Conservation (phyloP, 1,284 basidiomycete genomes). For the Leccinum solheimii region DNA sequence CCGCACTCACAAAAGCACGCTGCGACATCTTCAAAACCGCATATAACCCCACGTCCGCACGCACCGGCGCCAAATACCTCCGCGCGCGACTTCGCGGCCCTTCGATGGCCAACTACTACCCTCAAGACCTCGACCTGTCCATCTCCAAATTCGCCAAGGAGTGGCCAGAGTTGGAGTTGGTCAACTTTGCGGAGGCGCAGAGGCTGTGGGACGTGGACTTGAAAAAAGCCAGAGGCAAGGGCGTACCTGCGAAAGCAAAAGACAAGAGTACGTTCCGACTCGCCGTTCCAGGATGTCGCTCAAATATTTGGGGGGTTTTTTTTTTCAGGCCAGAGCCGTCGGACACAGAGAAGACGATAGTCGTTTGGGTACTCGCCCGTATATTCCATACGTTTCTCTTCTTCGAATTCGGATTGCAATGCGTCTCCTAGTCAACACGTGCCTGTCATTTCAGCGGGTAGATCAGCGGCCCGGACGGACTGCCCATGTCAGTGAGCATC, state of each 20-base stretch:
- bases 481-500: too few species aligned
- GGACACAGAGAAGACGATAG: constrained; percentile 31
- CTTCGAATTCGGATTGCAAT: not conserved
- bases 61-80: constrained; percentile 88
- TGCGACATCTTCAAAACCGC: constrained; percentile 80
- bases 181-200: constrained; percentile 64
- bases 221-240: constrained; percentile 74
- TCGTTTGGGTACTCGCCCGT: not conserved
- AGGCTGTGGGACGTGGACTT: constrained; percentile 67
- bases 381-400: not conserved
- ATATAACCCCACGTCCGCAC: constrained; percentile 75
- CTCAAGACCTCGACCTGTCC: constrained; percentile 52
- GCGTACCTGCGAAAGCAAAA: constrained; percentile 76
- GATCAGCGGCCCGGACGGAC: too few species aligned
- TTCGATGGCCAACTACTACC: constrained; percentile 78
- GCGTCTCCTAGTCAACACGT: not conserved
- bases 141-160: constrained; percentile 51
- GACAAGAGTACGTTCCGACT: constrained; percentile 49
- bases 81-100: constrained; percentile 74
- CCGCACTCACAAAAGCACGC: constrained; percentile 56
- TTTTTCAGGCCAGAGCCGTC: constrained; percentile 33
- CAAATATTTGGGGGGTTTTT: not conserved
- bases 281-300: not conserved
- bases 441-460: too few species aligned
- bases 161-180: constrained; percentile 57